Percentiles rank a stretch among this genome's conserved stretches.
Evolutionary conservation across 2,329 filamentous ascomycete species (phyloP).

Genomic region (Fulvia fulva): DNA sequence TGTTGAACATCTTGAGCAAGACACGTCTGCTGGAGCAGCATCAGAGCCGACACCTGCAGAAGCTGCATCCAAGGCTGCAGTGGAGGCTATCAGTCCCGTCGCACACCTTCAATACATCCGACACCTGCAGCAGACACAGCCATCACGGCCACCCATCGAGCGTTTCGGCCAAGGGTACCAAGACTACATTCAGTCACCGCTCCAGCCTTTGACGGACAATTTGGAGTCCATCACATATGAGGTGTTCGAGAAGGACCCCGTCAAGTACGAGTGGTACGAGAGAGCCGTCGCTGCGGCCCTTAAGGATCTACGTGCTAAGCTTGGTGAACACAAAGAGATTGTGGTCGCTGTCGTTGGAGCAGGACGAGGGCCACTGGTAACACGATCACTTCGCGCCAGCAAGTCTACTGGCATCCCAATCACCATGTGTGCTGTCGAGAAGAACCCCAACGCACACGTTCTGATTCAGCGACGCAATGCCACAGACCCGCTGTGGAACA

Average conservation of each 20-base stretch:
- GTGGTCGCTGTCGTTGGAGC: slow-evolving; percentile 91
- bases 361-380: slow-evolving; percentile 87
- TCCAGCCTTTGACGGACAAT: slow-evolving; percentile 94
- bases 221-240: slow-evolving; percentile 97
- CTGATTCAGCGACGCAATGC: slow-evolving; percentile 84
- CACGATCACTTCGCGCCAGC: slow-evolving; percentile 77
- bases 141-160: slow-evolving; percentile 59
- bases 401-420: slow-evolving; percentile 70
- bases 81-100: slow-evolving; percentile 50
- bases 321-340: slow-evolving; percentile 68
- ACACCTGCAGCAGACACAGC: slow-evolving; percentile 79
- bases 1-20: slow-evolving; percentile 29
- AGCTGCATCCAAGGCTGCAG: slow-evolving; percentile 44
- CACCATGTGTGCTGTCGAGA: slow-evolving; percentile 89
- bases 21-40: neutral
- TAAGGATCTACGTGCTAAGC: slow-evolving; percentile 74
- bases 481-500: slow-evolving; percentile 64
- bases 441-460: slow-evolving; percentile 97
- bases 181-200: slow-evolving; percentile 90
- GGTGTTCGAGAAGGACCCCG: slow-evolving; percentile 95
- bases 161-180: slow-evolving; percentile 71
- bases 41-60: slow-evolving; percentile 64
- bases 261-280: slow-evolving; percentile 97
- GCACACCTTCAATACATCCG: slow-evolving; percentile 76
- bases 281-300: slow-evolving; percentile 76